Evolutionary conservation across 345 rosid genomes (phyloP), one percentile per base, ranked within the genome.

Genomic region (Melastoma malabathricum): DNA sequence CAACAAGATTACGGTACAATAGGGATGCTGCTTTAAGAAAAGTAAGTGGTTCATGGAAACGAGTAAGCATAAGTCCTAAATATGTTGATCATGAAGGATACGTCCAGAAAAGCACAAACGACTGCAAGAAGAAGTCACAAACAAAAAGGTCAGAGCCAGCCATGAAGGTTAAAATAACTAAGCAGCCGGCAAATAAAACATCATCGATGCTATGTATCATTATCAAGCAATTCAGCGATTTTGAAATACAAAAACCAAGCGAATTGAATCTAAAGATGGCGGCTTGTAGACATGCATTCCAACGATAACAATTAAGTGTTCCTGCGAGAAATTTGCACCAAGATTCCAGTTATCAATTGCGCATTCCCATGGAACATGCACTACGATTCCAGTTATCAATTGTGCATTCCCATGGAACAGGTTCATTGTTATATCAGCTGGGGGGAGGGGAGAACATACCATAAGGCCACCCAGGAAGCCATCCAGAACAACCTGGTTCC

Each of bases 61-160:
- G 4, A 16, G 54, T 34, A 5, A 34, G 12, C 41, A 50, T 27
- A 50, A 18, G n/a, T 34, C 41, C 41, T 34, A 18, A 50, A 8
- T 50, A 47, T 51, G 34, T 18, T 10, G 50, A 63, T 13, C 48
- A 18, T 13, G 15, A 79, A 80, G 93, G 93, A 87, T 87, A 92
- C 97, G 98, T 84, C 98, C 98, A 92, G 79, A 92, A 92, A 48
- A 92, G 82, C 86, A 87, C 98, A 47, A 92, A 92, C 14, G 98
- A 92, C 98, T 92, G 95, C 90, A 72, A 43, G 71, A 64, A 44
- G 47, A 48, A 46, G 20, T 29, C 12, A 43, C 22, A 45, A 56
- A 18, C 10, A 8, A 27, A 7, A 18, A 1, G 13, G 18, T 39
- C 17, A 59, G 29, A 29, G 2, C 6, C 10, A 43, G 46, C n/a